Conservation (phyloP, 148 eudicot species). For the Camellia sinensis region DNA sequence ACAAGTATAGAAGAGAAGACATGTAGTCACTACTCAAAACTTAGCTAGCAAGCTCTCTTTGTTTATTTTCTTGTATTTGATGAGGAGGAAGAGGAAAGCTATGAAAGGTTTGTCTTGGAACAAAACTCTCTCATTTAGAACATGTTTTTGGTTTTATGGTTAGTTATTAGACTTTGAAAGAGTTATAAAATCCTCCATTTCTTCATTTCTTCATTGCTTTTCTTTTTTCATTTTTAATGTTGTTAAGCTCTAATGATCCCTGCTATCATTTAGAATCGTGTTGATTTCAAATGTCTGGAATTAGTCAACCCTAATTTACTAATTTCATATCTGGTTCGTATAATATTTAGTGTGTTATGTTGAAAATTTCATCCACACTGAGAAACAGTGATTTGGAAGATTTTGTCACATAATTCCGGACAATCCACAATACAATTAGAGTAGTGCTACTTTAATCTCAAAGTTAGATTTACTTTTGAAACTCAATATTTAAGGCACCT, state of each 20-base stretch:
- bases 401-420: too few species aligned
- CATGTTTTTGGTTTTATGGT: constrained; percentile 4
- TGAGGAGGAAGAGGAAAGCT: neutral
- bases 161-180: neutral
- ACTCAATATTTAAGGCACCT: too few species aligned
- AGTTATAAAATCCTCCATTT: neutral
- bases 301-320: too few species aligned
- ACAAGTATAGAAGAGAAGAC: constrained; percentile 65
- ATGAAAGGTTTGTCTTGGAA: constrained; percentile 9
- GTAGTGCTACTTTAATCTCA: too few species aligned
- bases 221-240: neutral
- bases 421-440: too few species aligned
- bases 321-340: too few species aligned
- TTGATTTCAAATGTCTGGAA: too few species aligned
- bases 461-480: too few species aligned
- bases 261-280: too few species aligned
- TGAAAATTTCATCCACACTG: too few species aligned
- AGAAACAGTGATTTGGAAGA: too few species aligned
- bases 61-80: neutral
- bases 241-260: neutral
- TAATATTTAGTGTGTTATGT: too few species aligned
- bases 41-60: neutral
- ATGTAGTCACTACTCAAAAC: constrained; percentile 1
- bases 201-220: neutral
- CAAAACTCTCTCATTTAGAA: neutral